phyloP scores from a whole-genome alignment of 768 basidiomycete genomes.

The Suillus discolor region DNA sequence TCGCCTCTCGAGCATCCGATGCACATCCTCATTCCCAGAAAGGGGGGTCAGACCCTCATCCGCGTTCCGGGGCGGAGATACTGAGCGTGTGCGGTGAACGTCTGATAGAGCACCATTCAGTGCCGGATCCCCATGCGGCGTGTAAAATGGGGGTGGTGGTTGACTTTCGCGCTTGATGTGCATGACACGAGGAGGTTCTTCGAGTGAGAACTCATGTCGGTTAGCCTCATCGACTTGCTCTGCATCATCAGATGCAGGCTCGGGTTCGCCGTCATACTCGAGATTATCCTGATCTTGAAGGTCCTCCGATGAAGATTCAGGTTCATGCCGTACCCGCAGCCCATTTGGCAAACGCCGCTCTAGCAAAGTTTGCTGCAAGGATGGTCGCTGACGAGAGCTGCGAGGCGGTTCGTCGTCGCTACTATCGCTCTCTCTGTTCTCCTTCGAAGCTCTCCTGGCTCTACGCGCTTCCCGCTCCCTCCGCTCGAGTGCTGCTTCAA shows the following conservation, averaged over 20 bases:
- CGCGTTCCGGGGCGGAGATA: not conserved
- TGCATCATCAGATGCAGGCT: not conserved
- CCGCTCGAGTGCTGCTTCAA: slow-evolving; percentile 12
- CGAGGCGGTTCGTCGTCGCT: not conserved
- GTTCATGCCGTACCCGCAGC: slow-evolving; percentile 15
- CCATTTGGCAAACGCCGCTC: slow-evolving; percentile 1
- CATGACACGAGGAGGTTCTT: not conserved
- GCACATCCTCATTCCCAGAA: slow-evolving; percentile 13
- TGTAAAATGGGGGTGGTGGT: not conserved
- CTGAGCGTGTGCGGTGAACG: not conserved
- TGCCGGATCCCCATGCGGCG: not conserved
- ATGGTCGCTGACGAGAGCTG: not conserved
- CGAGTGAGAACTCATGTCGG: slow-evolving; percentile 15
- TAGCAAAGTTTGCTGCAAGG: not conserved
- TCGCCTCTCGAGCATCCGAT: slow-evolving; percentile 14
- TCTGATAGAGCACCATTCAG: not conserved
- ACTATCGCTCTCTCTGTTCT: not conserved
- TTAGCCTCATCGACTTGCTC: not conserved
- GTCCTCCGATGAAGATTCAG: not conserved
- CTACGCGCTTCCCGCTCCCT: not conserved
- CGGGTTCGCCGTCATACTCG: slow-evolving; percentile 14
- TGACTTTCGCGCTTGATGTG: not conserved
- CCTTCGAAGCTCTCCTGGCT: not conserved
- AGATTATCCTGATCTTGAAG: slow-evolving; percentile 13
- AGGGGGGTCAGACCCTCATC: not conserved